Evolutionary conservation across 768 basidiomycete genomes (phyloP), one percentile per base, ranked within the genome.

Genomic region (Tephrocybe sp.): DNA sequence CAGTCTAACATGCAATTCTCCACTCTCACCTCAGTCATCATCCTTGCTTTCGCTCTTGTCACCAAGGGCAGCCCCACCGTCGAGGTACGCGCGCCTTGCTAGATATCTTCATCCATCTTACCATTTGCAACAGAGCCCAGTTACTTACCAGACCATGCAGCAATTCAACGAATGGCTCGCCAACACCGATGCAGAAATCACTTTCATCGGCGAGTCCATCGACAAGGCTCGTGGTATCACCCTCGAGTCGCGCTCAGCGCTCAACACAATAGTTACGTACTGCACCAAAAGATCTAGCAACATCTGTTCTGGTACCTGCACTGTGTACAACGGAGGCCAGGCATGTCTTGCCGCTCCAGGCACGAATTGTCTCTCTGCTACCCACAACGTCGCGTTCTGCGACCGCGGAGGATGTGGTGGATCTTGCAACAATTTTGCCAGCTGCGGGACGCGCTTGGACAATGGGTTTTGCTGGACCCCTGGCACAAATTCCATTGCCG

Each of bases 281-380:
- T 71, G 70, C 56, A 55, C 36, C 40, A 49, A 21, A 25, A 39
- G 58, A 15, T 25, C 47, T 13, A 32, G 44, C 13, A 52, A 56
- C 31, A 52, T 65, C 42, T 71, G 70, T 51, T 61, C 59, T 5
- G 66, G 66, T 0, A 8, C 50, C 2, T 71, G 70, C 58, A 69
- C 59, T 8, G 64, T 67, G 1, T 66, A 63, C 58, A 61, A 53
- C 28, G 68, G 69, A 24, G 56, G 60, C 3, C 43, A 55, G 3
- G 49, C 46, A 0, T 71, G 70, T 47, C 57, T 67, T 42, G n/a
- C 28, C 21, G 57, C 67, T 1, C 65, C 69, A 1, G 27, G 43
- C 36, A 69, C 68, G 16, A 49, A 58, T n/a, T 71, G 70, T 41
- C 52, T 71, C 12, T n/a, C 47, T 4, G 68, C 70, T 4, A 63